Evolutionary conservation across 2,329 filamentous ascomycete genomes (phyloP), one percentile per base, ranked within the genome.

Genomic region (Pyrenophora teres): DNA sequence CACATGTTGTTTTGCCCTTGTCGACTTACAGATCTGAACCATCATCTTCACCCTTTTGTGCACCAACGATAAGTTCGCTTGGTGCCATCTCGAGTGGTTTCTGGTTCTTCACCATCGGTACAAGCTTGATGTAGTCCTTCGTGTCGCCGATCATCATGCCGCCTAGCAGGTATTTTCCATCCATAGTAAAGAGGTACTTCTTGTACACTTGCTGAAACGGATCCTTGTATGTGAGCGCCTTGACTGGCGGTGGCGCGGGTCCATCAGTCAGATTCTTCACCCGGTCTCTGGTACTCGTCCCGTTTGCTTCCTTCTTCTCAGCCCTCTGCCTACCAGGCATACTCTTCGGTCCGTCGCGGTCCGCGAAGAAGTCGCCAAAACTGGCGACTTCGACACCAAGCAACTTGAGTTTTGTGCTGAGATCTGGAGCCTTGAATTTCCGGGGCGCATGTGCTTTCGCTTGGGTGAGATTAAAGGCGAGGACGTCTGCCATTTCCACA

Each of bases 111-210:
- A 94, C 90, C 80, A 96, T 86, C 1, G 90, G 88, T 1, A 95
- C 89, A 18, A 96, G 77, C 72, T 93, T 96, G 75, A 95, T 83
- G 67, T 96, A 96, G 76, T 96, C 92, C 57, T 84, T 88, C 0
- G 90, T 95, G 66, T 96, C 92, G 33, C 92, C 92, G 55, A 96
- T 94, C 90, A 96, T 96, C 90, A 96, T 96, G 3, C 92, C 92
- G n/a, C 92, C 92, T 0, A 96, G 83, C 1, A 96, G 78, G 65
- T 93, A 93, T 71, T 95, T 95, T 21, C 92, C 92, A 68, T 96
- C 92, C 67, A 87, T 78, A 0, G 92, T 95, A 67, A 96, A 96
- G 9, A 96, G 77, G 72, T 94, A 96, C 69, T 96, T 96, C 74
- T 96, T 96, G 78, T 96, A 96, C 1, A 96, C 85, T 40, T 90